These are phyloP conservation scores for Ganoderma lucidum DNA, from an alignment of 1,284 basidiomycete genomes.

Conservation along the genomic window DNA sequence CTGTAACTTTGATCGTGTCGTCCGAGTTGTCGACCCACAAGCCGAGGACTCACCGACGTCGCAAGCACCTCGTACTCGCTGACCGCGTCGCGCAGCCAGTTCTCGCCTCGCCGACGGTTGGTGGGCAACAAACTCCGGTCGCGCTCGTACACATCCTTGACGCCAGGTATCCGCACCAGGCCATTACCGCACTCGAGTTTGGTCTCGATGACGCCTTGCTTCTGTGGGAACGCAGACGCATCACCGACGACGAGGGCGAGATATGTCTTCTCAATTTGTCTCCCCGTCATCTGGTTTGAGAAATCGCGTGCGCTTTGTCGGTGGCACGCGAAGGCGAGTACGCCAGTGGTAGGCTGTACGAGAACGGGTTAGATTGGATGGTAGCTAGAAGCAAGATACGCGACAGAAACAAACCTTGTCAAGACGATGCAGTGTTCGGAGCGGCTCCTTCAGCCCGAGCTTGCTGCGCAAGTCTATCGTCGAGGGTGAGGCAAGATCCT, in stretches of 20 bases:
- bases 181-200: constrained; percentile 55
- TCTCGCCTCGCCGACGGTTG: constrained; percentile 4
- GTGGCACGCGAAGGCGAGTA: constrained; percentile 62
- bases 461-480: constrained; percentile 49
- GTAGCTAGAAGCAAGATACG: neutral
- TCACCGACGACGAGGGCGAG: constrained; percentile 70
- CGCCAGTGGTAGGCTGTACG: constrained; percentile 68
- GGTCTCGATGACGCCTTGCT: constrained; percentile 54
- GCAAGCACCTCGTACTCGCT: constrained; percentile 70
- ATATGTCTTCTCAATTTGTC: constrained; percentile 64
- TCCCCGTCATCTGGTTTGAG: constrained; percentile 59
- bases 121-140: constrained; percentile 20
- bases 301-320: constrained; percentile 54
- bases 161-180: constrained; percentile 40
- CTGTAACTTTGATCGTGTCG: neutral
- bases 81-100: constrained; percentile 48
- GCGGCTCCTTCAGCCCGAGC: constrained; percentile 47
- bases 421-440: constrained; percentile 67
- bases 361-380: neutral
- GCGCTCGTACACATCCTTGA: constrained; percentile 39
- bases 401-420: constrained; percentile 59
- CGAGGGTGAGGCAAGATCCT: constrained; percentile 2
- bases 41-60: constrained; percentile 58
- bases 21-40: too few species aligned
- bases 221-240: constrained; percentile 50